Evolutionary conservation across 768 basidiomycete species (phyloP).

Genomic region (Suillus discolor): DNA sequence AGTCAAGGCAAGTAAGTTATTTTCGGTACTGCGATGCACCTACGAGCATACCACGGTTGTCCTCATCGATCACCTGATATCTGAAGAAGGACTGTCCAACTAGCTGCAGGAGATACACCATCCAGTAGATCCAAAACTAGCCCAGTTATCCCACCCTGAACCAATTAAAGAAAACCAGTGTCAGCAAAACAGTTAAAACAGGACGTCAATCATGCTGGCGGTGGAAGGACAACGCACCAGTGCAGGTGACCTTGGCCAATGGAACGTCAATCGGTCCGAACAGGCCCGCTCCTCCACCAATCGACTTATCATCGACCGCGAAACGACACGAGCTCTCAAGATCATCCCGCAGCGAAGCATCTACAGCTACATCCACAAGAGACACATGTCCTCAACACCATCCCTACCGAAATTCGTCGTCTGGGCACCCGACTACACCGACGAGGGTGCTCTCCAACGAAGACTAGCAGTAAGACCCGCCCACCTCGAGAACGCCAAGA

Average conservation of each 20-base stretch:
- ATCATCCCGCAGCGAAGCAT: not conserved
- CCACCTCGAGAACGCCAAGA: conserved; percentile 51
- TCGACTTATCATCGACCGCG: not conserved
- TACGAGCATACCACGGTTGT: not conserved
- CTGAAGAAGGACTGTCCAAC: not conserved
- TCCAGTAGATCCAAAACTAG: not conserved
- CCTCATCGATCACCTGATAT: not conserved
- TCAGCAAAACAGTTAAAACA: not conserved
- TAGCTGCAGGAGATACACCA: not conserved
- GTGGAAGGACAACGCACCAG: not conserved
- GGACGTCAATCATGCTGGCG: not conserved
- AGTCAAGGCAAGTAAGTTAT: not conserved
- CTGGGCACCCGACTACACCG: conserved; percentile 67
- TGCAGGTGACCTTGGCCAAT: no score
- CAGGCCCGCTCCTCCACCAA: conserved; percentile 4
- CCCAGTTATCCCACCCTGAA: not conserved
- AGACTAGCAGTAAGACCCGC: conserved; percentile 52
- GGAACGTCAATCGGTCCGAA: not conserved
- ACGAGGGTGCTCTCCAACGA: conserved; percentile 52
- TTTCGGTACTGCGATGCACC: not conserved
- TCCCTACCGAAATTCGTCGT: conserved; percentile 47
- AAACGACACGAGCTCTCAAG: not conserved
- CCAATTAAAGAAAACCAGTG: not conserved
- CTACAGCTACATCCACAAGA: not conserved
- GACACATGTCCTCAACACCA: conserved; percentile 21